Percentiles rank a stretch among this genome's conserved stretches.
Conservation (phyloP, 75 land plant species). For the Pinus taeda region DNA sequence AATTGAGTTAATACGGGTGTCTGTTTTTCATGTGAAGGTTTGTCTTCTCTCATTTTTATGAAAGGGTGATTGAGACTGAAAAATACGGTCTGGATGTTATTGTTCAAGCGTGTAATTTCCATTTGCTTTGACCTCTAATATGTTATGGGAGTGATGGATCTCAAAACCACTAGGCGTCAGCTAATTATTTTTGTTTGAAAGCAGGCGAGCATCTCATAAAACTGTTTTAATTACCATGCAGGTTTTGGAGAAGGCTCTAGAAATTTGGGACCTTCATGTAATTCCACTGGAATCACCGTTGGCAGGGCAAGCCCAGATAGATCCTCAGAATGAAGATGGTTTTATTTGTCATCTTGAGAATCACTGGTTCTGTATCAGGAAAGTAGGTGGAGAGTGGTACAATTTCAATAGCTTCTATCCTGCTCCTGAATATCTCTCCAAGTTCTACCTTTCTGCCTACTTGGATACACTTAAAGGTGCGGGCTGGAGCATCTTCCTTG, state of each 20-base stretch:
- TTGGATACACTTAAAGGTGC: constrained; percentile 64
- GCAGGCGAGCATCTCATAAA: not conserved
- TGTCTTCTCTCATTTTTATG: too few species aligned
- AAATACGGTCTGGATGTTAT: too few species aligned
- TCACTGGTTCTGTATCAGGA: constrained; percentile 90
- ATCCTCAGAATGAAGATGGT: constrained; percentile 80
- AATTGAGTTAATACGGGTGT: too few species aligned
- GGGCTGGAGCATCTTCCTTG: constrained; percentile 95
- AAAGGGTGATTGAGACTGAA: too few species aligned
- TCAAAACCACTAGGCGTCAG: too few species aligned
- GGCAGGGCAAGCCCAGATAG: constrained; percentile 63
- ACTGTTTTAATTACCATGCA: constrained; percentile 10
- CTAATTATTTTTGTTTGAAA: not conserved
- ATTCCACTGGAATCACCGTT: constrained; percentile 70
- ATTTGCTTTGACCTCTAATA: too few species aligned
- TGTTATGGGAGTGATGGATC: too few species aligned
- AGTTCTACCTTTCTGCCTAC: constrained; percentile 85
- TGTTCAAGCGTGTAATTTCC: too few species aligned
- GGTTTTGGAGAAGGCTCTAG: constrained; percentile 82
- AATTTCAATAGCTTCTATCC: constrained; percentile 89
- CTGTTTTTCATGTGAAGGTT: too few species aligned
- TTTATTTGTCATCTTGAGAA: constrained; percentile 85
- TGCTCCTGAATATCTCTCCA: constrained; percentile 88
- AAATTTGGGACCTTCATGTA: constrained; percentile 84
- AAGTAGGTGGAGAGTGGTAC: constrained; percentile 89